phyloP scores from a whole-genome alignment of 352 stramenopile species.

The Proteromonas lacertae region DNA sequence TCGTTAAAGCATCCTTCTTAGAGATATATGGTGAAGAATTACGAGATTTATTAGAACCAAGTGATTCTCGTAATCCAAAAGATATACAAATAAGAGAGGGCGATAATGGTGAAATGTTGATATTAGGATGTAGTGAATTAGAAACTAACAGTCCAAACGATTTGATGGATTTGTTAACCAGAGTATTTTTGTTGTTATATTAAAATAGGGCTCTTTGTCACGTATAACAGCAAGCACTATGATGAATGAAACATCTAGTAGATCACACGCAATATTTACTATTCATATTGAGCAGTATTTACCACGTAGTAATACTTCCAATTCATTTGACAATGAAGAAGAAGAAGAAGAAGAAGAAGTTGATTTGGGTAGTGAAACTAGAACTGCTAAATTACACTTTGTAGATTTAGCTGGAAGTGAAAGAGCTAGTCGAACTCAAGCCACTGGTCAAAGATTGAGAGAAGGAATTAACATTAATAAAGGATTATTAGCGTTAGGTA shows the following conservation, averaged over 20 bases:
- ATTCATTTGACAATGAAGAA: not conserved
- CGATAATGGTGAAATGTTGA: slow-evolving; percentile 14
- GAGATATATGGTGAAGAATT: slow-evolving; percentile 65
- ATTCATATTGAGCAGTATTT: not conserved
- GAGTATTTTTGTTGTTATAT: slow-evolving; percentile 31
- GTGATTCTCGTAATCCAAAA: too few relatives aligned
- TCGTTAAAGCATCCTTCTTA: slow-evolving; percentile 38
- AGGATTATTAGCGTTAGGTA: slow-evolving; percentile 57
- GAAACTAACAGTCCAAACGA: slow-evolving; percentile 25
- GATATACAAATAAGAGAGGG: slow-evolving; percentile 4
- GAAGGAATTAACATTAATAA: slow-evolving; percentile 67
- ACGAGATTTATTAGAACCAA: slow-evolving; percentile 30
- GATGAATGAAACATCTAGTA: slow-evolving; percentile 60
- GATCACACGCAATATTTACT: slow-evolving; percentile 28
- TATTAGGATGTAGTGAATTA: slow-evolving; percentile 34
- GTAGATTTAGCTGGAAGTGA: slow-evolving; percentile 58
- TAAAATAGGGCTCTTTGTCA: slow-evolving; percentile 36
- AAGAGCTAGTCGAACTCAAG: slow-evolving; percentile 40
- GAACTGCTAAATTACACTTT: slow-evolving; percentile 46
- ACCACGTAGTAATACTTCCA: not conserved
- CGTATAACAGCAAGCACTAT: slow-evolving; percentile 41
- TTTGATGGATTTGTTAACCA: slow-evolving; percentile 21
- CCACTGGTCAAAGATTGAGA: slow-evolving; percentile 34
- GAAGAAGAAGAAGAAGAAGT: too few relatives aligned
- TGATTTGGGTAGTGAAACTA: too few relatives aligned